phyloP scores from a whole-genome alignment of 768 basidiomycete genomes.

The Phanerochaete carnosa region DNA sequence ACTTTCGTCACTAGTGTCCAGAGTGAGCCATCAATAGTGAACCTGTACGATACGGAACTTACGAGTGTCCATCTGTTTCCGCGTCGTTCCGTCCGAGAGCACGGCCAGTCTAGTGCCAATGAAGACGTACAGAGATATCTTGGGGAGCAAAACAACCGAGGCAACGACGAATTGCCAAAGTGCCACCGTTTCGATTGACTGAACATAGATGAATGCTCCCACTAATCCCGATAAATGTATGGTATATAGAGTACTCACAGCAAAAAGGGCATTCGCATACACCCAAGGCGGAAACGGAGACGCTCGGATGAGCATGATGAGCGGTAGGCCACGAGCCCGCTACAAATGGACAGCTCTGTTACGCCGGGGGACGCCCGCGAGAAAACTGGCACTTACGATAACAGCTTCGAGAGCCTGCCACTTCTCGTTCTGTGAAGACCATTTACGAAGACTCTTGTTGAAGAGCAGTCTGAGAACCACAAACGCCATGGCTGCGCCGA shows the following conservation, averaged over 20 bases:
- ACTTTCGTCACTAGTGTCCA: constrained; percentile 52
- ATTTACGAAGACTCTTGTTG: constrained; percentile 48
- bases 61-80: constrained; percentile 76
- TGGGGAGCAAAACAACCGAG: constrained; percentile 69
- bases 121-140: constrained; percentile 69
- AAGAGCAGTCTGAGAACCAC: constrained; percentile 57
- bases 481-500: constrained; percentile 65
- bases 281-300: constrained; percentile 88
- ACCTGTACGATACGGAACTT: constrained; percentile 17
- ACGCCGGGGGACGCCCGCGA: neutral
- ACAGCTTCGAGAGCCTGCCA: constrained; percentile 80
- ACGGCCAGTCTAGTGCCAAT: constrained; percentile 73
- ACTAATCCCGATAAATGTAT: constrained; percentile 1
- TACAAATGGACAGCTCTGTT: constrained; percentile 23
- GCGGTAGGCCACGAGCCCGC: constrained; percentile 73
- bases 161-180: constrained; percentile 76
- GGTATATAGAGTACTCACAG: constrained; percentile 61
- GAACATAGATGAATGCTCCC: neutral
- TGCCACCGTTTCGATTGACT: constrained; percentile 73
- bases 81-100: constrained; percentile 73
- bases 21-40: neutral
- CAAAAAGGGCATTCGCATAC: constrained; percentile 79
- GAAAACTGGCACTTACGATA: constrained; percentile 47
- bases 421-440: constrained; percentile 61
- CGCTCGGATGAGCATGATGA: constrained; percentile 77